Conservation (phyloP, 306 rosid genomes). For the Vachellia pachyceras region DNA sequence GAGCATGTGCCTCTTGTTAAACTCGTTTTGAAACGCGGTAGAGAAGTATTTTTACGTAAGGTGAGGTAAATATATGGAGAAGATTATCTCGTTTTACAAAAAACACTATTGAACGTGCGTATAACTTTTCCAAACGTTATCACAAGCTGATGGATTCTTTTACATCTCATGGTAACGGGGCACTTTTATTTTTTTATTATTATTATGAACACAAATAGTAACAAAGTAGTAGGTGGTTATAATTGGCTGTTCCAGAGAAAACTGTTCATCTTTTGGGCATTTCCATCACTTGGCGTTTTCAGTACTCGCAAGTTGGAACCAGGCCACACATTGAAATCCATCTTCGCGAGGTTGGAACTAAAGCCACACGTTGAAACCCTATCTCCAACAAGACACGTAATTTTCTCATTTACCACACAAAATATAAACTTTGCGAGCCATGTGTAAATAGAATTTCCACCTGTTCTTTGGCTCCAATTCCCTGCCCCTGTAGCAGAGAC, state of each 20-base stretch:
- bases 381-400: constrained; percentile 66
- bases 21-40: too few relatives aligned
- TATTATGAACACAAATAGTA: background rate
- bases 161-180: background rate
- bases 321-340: constrained; percentile 45
- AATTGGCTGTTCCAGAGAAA: background rate
- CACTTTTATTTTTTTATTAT: too few relatives aligned
- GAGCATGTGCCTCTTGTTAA: background rate
- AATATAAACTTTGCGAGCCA: constrained; percentile 50
- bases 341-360: background rate
- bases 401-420: constrained; percentile 72
- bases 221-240: too few relatives aligned
- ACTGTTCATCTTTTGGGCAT: background rate
- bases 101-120: too few relatives aligned
- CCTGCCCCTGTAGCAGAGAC: constrained; percentile 16
- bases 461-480: constrained; percentile 49
- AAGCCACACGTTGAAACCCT: constrained; percentile 57
- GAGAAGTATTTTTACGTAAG: too few relatives aligned
- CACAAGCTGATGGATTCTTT: background rate
- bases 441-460: constrained; percentile 76
- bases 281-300: background rate
- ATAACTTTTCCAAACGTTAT: too few relatives aligned
- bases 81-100: too few relatives aligned
- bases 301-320: background rate
- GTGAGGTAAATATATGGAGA: too few relatives aligned